phyloP scores from a whole-genome alignment of 345 rosid genomes.

The Boechera retrofracta region DNA sequence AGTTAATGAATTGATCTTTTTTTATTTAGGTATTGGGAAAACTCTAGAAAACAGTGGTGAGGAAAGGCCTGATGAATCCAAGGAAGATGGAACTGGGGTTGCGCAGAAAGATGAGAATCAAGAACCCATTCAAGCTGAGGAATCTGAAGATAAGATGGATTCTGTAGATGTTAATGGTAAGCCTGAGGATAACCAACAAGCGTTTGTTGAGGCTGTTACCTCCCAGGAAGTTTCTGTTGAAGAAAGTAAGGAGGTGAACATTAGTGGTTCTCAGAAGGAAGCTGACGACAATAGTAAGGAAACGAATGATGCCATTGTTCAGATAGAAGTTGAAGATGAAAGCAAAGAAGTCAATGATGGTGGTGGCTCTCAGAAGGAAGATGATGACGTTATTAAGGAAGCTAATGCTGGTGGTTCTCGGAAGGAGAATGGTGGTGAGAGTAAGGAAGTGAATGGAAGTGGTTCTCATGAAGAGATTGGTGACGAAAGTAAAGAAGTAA shows the following conservation, averaged over 20 bases:
- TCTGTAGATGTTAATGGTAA: constrained; percentile 20
- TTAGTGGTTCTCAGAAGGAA: background rate
- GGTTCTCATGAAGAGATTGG: constrained; percentile 38
- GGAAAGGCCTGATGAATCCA: constrained; percentile 29
- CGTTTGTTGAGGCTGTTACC: constrained; percentile 29
- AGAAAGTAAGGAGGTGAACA: constrained; percentile 29
- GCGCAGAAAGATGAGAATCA: background rate
- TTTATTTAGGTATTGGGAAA: background rate
- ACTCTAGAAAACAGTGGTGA: constrained; percentile 29
- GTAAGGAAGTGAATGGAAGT: constrained; percentile 12
- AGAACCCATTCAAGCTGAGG: constrained; percentile 32
- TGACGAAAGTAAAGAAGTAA: constrained; percentile 41
- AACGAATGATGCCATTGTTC: background rate
- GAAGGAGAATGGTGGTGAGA: constrained; percentile 19
- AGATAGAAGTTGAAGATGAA: constrained; percentile 40
- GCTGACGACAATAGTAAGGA: constrained; percentile 4
- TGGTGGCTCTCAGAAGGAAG: constrained; percentile 41
- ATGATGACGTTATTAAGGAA: constrained; percentile 15
- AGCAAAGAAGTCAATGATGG: constrained; percentile 20
- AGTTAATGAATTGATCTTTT: background rate
- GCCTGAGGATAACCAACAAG: constrained; percentile 35
- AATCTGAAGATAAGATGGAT: background rate
- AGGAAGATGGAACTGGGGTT: background rate
- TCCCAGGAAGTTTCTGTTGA: constrained; percentile 27
- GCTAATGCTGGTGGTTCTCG: background rate